A percentile compares a stretch with the other conserved stretches of the same genome.
Evolutionary conservation across 257 asterid genomes (phyloP).

Genomic region (Euphrasia confusa): DNA sequence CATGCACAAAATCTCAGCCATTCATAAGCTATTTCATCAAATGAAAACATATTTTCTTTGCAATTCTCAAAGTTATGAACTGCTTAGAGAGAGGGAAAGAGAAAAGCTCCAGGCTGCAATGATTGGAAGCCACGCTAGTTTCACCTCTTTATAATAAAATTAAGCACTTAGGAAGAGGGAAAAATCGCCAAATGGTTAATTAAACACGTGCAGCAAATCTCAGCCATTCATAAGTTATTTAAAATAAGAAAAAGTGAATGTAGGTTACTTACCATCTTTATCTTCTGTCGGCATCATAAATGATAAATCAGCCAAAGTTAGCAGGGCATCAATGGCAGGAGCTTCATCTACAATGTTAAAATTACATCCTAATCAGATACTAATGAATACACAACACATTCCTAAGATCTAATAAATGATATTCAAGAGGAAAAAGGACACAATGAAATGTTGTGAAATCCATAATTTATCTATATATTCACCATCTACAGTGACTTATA

Average conservation of each 20-base stretch:
- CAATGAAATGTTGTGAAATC: slow-evolving; percentile 13
- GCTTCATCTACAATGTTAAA: slow-evolving; percentile 56
- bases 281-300: slow-evolving; percentile 70
- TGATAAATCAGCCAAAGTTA: slow-evolving; percentile 83
- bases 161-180: slow-evolving; percentile 8
- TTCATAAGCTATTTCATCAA: slow-evolving; percentile 3
- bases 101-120: not conserved
- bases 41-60: not conserved
- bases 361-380: slow-evolving; percentile 13
- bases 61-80: slow-evolving; percentile 17
- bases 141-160: slow-evolving; percentile 22
- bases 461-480: slow-evolving; percentile 11
- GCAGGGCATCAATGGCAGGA: slow-evolving; percentile 72
- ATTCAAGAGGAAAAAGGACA: slow-evolving; percentile 13
- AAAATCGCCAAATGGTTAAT: slow-evolving; percentile 1
- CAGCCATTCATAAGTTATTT: slow-evolving; percentile 20
- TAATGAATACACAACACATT: slow-evolving; percentile 22
- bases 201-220: slow-evolving; percentile 17
- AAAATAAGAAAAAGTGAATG: slow-evolving; percentile 20
- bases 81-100: slow-evolving; percentile 13
- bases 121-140: slow-evolving; percentile 14
- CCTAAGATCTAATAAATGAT: slow-evolving; percentile 11
- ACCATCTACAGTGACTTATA: slow-evolving; percentile 8
- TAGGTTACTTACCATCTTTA: slow-evolving; percentile 59
- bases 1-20: not conserved